Conservation (phyloP, 2,329 filamentous ascomycete species). For the Aciculosporium take region DNA sequence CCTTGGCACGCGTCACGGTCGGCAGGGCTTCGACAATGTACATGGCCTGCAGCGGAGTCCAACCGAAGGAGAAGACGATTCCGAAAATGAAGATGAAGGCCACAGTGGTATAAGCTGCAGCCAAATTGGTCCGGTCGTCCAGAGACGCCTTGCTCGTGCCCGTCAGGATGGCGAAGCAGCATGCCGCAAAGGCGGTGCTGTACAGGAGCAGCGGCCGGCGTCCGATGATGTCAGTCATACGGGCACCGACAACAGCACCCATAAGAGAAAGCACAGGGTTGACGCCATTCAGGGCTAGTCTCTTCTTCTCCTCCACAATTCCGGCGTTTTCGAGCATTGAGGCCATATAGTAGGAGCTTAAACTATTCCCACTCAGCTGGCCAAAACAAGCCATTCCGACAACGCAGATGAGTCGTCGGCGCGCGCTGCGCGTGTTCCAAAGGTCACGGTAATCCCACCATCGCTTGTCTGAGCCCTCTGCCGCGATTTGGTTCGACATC, state of each 20-base stretch:
- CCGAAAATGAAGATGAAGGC: constrained; percentile 38
- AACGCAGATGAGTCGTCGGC: constrained; percentile 36
- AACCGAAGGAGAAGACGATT: constrained; percentile 34
- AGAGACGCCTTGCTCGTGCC: constrained; percentile 30
- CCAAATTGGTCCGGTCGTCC: constrained; percentile 19
- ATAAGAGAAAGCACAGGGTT: constrained; percentile 39
- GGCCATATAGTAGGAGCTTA: constrained; percentile 41
- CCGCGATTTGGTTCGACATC: constrained; percentile 30
- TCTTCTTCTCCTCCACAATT: constrained; percentile 31
- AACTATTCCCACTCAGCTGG: constrained; percentile 35
- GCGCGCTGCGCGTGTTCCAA: constrained; percentile 32
- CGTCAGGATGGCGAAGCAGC: constrained; percentile 34
- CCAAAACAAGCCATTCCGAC: constrained; percentile 37
- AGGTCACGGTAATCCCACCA: constrained; percentile 43
- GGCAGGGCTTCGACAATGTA: constrained; percentile 34
- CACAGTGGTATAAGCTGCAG: constrained; percentile 29
- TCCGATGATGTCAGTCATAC: constrained; percentile 41
- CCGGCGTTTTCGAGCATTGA: constrained; percentile 35
- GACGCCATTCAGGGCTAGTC: constrained; percentile 36
- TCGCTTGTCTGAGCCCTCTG: constrained; percentile 36
- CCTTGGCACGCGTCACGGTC: constrained; percentile 30
- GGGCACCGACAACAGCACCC: constrained; percentile 37
- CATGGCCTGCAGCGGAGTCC: constrained; percentile 33
- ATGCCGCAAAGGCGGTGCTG: constrained; percentile 29
- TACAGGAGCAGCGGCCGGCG: constrained; percentile 39